These are phyloP conservation scores for Vaccinium vitisidaea DNA, from an alignment of 148 eudicot species.

Conservation along the genomic window DNA sequence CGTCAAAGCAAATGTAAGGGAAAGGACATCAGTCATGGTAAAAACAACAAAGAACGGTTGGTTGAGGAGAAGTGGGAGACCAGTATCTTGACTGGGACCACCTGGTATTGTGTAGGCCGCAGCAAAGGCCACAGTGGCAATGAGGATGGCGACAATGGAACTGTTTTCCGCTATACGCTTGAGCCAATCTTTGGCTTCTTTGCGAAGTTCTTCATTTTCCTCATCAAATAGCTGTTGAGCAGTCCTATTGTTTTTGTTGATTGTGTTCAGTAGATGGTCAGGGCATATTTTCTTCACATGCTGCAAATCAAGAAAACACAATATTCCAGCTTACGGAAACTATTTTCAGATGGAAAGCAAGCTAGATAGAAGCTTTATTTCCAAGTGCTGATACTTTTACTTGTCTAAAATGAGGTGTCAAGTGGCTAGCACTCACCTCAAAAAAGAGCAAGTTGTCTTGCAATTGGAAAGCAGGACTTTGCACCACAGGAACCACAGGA, in stretches of 20 bases:
- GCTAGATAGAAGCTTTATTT: not conserved
- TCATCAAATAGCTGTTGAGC: slow-evolving; percentile 10
- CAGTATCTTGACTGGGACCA: not conserved
- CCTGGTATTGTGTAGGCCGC: slow-evolving; percentile 19
- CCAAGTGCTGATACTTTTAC: not conserved
- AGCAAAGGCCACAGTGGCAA: slow-evolving; percentile 19
- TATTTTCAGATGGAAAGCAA: not conserved
- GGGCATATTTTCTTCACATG: slow-evolving; percentile 2
- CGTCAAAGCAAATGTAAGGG: slow-evolving; percentile 5
- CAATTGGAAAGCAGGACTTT: slow-evolving; percentile 1
- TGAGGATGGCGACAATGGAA: slow-evolving; percentile 14
- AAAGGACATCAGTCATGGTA: slow-evolving; percentile 19
- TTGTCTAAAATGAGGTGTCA: not conserved
- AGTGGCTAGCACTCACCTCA: not conserved
- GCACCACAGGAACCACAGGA: not conserved
- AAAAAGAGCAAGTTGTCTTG: slow-evolving; percentile 4
- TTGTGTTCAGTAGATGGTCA: not conserved
- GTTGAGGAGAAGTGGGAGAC: slow-evolving; percentile 16
- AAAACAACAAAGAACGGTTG: slow-evolving; percentile 7
- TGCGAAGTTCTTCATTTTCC: not conserved
- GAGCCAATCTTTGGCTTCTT: slow-evolving; percentile 13
- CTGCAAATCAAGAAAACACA: not conserved
- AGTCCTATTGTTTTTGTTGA: not conserved
- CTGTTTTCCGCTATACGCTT: slow-evolving; percentile 13
- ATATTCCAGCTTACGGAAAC: not conserved